Base-by-base conservation (phyloP, 192 early-diverging fungal species). In the Coemansia brasiliensis region DNA sequence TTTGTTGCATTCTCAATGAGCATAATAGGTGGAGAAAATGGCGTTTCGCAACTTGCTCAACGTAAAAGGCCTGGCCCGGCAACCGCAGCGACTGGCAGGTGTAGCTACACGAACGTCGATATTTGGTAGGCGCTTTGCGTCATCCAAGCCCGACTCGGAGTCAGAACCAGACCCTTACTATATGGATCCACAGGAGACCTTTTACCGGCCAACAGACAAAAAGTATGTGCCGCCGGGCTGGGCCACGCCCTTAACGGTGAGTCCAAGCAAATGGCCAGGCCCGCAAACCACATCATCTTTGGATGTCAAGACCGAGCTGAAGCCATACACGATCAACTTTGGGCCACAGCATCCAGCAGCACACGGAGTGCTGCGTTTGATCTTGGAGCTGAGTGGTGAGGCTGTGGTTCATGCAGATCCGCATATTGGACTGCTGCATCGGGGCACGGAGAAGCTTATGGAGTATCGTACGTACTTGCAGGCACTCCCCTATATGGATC, bases 301-400 rank as follows among this genome's bases (percentile, higher is more conserved):
- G n/a, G 65, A 67, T 4, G 29, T 38, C 39, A 49, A 53, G 39
- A 73, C 65, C 12, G 63, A 67, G 63, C 35, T 91, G 26, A 87
- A 89, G 64, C 87, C 86, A 41, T 98, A 90, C 82, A 99, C 96
- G 37, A 85, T 99, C 80, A 99, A 99, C 84, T 99, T 99, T 82
- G 96, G 96, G 35, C 96, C 96, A 20, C 96, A 99, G 83, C 96
- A 99, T 82, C 96, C 96, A 17, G 96, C 96, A 24, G 96, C 96
- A 39, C 96, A 99, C 89, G 92, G 91, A 37, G 92, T 96, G 59
- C 75, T 93, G 70, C 90, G 94, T 55, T 68, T 99, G 72, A 94
- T 99, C 75, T 67, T 96, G 59, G 95, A 97, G 72, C 81, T 99
- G 51, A 83, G 89, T 55, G 96, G 94, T 32, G 94, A 97, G 72